A percentile compares a stretch with the other conserved stretches of the same genome.
phyloP scores from a whole-genome alignment of 306 rosid species.

The Neltuma alba region DNA sequence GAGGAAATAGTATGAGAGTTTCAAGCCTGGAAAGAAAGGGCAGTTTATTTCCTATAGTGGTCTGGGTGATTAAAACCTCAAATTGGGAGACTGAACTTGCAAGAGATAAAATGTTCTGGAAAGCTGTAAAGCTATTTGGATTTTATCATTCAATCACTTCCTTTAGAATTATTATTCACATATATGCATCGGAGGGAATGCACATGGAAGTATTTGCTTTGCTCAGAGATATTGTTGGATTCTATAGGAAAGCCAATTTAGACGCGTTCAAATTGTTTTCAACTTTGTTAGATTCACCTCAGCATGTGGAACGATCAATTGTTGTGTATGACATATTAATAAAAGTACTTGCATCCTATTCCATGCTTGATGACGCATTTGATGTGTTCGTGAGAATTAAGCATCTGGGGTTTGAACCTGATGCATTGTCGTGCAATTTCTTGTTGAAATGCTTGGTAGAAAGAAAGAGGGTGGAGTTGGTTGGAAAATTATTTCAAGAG shows the following conservation, averaged over 20 bases:
- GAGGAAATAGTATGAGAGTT: neutral
- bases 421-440: constrained; percentile 59
- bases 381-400: constrained; percentile 55
- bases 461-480: constrained; percentile 52
- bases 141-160: constrained; percentile 51
- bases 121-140: constrained; percentile 47
- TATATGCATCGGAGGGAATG: constrained; percentile 58
- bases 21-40: neutral
- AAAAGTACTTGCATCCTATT: constrained; percentile 57
- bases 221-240: constrained; percentile 59
- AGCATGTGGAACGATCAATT: constrained; percentile 38
- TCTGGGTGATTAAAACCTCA: constrained; percentile 57
- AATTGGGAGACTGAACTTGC: constrained; percentile 55
- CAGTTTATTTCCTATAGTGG: constrained; percentile 43
- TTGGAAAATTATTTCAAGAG: constrained; percentile 45
- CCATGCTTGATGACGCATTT: constrained; percentile 65
- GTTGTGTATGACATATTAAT: constrained; percentile 59
- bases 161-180: constrained; percentile 54
- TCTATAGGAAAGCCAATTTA: constrained; percentile 34
- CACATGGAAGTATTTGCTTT: constrained; percentile 51
- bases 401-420: constrained; percentile 45
- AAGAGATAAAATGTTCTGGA: constrained; percentile 47
- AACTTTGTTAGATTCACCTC: constrained; percentile 53
- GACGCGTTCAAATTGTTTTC: constrained; percentile 46
- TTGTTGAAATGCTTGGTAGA: constrained; percentile 72